Evolutionary conservation across 306 rosid species (phyloP).

Genomic region (Citrullus mucosospermus): DNA sequence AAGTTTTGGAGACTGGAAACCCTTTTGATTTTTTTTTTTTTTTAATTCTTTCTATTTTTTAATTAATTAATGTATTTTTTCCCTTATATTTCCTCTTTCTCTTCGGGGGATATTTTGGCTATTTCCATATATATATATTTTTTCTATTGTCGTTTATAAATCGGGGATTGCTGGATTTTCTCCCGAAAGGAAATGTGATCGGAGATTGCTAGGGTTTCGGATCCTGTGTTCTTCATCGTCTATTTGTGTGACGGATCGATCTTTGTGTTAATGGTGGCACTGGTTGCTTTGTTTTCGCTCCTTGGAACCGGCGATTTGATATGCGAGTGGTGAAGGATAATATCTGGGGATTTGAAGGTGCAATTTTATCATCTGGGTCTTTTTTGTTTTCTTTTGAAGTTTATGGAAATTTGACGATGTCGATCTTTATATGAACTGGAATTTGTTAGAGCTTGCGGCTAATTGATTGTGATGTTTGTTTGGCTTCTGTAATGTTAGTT

Average conservation of each 20-base stretch:
- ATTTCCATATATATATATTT: background rate
- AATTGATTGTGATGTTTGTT: background rate
- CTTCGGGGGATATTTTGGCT: background rate
- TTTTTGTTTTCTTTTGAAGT: background rate
- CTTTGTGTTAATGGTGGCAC: background rate
- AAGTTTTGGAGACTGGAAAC: background rate
- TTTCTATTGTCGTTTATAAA: background rate
- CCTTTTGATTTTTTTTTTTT: background rate
- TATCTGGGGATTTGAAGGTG: background rate
- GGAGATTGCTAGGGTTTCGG: slow-evolving; percentile 52
- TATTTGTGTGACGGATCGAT: background rate
- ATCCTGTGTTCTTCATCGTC: slow-evolving; percentile 10
- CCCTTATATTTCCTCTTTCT: background rate
- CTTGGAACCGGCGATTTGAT: background rate
- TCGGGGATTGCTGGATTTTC: slow-evolving; percentile 1
- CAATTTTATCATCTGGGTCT: background rate
- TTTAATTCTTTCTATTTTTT: background rate
- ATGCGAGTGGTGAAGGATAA: background rate
- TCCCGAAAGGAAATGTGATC: slow-evolving; percentile 21
- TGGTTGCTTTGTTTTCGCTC: background rate
- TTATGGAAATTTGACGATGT: background rate
- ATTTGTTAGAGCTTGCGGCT: background rate
- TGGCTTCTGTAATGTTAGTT: background rate
- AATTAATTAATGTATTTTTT: no score
- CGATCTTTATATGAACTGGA: background rate